Conservation (phyloP, 1,284 basidiomycete genomes). For the Ustilago hordei region DNA sequence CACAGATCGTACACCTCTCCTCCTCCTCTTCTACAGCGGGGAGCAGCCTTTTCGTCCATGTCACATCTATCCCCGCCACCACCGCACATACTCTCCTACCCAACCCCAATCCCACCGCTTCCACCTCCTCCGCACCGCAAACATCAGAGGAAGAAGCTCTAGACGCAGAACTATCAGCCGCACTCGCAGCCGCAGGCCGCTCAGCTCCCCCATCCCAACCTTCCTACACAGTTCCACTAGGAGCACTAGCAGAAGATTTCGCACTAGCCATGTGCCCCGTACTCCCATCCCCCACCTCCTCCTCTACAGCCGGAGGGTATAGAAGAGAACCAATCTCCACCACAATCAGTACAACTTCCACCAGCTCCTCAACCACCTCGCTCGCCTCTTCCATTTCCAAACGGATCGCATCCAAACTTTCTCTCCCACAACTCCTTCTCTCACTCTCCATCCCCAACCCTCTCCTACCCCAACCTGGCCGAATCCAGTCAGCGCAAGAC, state of each 20-base stretch:
- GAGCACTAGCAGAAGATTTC: constrained; percentile 36
- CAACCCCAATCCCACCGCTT: background rate
- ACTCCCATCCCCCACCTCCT: constrained; percentile 2
- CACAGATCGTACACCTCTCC: constrained; percentile 26
- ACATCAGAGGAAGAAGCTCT: background rate
- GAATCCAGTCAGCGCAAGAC: constrained; percentile 33
- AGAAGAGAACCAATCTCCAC: constrained; percentile 6
- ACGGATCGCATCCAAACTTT: constrained; percentile 26
- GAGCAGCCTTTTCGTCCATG: constrained; percentile 32
- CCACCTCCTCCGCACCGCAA: background rate
- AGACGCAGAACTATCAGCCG: constrained; percentile 26
- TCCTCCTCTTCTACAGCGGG: background rate
- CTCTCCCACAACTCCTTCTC: constrained; percentile 51
- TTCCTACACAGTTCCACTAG: background rate
- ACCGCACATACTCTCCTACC: constrained; percentile 13
- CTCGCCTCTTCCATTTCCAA: constrained; percentile 27
- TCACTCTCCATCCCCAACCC: constrained; percentile 45
- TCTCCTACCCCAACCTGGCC: constrained; percentile 7
- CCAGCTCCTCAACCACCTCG: constrained; percentile 10
- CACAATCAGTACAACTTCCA: constrained; percentile 10
- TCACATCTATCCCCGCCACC: constrained; percentile 13
- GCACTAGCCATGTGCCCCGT: constrained; percentile 38
- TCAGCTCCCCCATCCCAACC: background rate
- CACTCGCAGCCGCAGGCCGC: constrained; percentile 24
- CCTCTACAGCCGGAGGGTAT: background rate